Base-by-base conservation (phyloP, 106 monocot species). In the Xerophyta viscosa region DNA sequence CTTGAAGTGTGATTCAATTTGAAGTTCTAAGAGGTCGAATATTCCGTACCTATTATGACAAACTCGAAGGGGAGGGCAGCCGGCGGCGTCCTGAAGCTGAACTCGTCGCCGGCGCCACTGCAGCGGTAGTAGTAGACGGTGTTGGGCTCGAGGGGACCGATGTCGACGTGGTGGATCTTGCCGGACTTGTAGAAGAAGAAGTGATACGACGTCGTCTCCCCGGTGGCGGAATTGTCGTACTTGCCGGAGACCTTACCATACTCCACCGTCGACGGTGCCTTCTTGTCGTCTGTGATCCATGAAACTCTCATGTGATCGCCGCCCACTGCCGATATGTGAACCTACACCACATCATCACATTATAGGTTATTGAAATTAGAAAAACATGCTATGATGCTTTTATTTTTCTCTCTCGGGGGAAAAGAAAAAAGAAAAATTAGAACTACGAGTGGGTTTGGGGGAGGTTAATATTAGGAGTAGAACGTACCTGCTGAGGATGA, bases 101-200 rank as follows among this genome's bases (percentile, higher is more conserved):
- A 75, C 56, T 79, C 76, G 0, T 68, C 58, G 28, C 39, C 86
- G 20, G 54, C 33, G 15, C 57, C 54, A 10, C 84, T 68, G 50
- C 87, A 82, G 2, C 87, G 78, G 46, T 87, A 87, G 73, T 77
- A 83, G 58, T 92, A 92, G 6, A 71, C 51, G 0, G 73, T 79
- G 58, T 69, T 46, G 11, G 87, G 73, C 6, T 65, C 51, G 29
- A 92, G 36, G 0, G 92, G 87, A 0, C 92, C 92, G 29, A 92
- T 68, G 53, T 46, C 68, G 31, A 83, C 87, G 37, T 80, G 67
- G 67, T 92, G 82, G 46, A 92, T 92, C 49, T 50, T 56, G 48
- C 79, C 87, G 23, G 92, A 92, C 6, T 31, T 53, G 60, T 92
- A 92, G 61, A 71, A 70, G 57, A 76, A 75, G 54, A 76, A 92